Base-by-base conservation (phyloP, 202 grass and related monocot genomes). In the Eragrostis tef region DNA sequence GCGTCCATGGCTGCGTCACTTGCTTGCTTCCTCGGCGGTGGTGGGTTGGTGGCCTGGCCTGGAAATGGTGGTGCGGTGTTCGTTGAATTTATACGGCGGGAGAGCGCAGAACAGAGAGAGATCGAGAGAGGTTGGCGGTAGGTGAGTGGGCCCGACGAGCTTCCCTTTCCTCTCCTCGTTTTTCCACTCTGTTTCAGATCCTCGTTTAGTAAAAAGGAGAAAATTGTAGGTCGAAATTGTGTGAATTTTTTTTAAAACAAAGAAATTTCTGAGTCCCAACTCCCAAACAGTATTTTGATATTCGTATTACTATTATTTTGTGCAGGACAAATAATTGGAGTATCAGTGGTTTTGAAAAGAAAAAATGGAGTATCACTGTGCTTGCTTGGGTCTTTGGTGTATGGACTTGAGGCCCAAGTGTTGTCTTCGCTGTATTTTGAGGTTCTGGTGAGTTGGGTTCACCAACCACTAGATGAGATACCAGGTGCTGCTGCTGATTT, bases 1-100 rank as follows among this genome's bases (percentile, higher is more conserved):
- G 67, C 9, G 56, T 94, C 92, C 92, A 94, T 94, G 89, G 77
- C 42, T 26, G 17, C 56, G 76, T 26, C n/a, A 11, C n/a, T n/a
- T n/a, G n/a, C 20, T 64, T 56, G 78, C n/a, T 45, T 11, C 44
- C 1, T 31, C 24, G 80, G 58, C 29, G 65, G 7, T 25, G 77
- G 1, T 61, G 58, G 84, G 24, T 80, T 65, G 80, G 81, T 66
- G 86, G 67, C 27, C 4, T 42, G 36, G 47, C 21, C 58, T 61
- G 70, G 19, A 27, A 72, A 77, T 44, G 50, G 59, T 60, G 67
- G 58, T 49, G 65, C 19, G 51, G 22, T 3, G 52, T 0, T 21
- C 4, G 60, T 3, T n/a, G 49, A 49, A 73, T 81, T 89, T 89
- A 86, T 89, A 89, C 73, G 60, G 60, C 42, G 63, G 54, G 52